Base-by-base conservation (phyloP, 805 yeast genomes). In the Hyphopichia homilentoma region DNA sequence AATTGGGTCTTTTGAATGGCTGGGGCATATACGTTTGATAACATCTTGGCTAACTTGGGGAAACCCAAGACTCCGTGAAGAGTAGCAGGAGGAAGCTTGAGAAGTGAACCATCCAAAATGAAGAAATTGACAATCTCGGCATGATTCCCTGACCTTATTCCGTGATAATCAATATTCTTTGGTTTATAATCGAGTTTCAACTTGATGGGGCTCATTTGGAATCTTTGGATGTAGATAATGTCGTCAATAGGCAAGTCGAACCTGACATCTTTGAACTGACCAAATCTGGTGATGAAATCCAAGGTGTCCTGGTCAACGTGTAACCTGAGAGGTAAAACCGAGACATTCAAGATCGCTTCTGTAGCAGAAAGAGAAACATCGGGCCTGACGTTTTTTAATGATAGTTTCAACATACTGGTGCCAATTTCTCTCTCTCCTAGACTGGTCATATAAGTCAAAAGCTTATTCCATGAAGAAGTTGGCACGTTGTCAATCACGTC, bases 251-350 rank as follows among this genome's bases (percentile, higher is more conserved):
- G 69, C 11, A 84, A 59, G 4, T 72, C 71, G 50, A 84, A 84
- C 36, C 93, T 58, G 2, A 62, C 44, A 47, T 85, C 95, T 48
- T 77, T 81, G 52, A 93, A 93, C 38, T 80, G 88, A 21, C 83
- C 77, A 58, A 87, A 93, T 22, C 96, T 65, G 0, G 78, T 75
- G 20, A 88, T 45, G 43, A 90, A 89, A 35, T 88, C 96, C 13
- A 88, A 64, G 0, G 97, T 85, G 48, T 90, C 97, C 54, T 93
- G 98, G 55, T 93, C 97, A 27, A 93, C 78, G 52, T 86, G 87
- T 11, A 93, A 56, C 32, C 96, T 65, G 27, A 93, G 49, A 0
- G 98, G 98, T 13, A 84, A 61, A 0, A 86, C 58, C 4, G 67
- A 50, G 1, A 79, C 63, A 16, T 67, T 59, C 28, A 86, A 39